Conservation (phyloP, 2,329 filamentous ascomycete genomes). For the Talaromyces sp. region DNA sequence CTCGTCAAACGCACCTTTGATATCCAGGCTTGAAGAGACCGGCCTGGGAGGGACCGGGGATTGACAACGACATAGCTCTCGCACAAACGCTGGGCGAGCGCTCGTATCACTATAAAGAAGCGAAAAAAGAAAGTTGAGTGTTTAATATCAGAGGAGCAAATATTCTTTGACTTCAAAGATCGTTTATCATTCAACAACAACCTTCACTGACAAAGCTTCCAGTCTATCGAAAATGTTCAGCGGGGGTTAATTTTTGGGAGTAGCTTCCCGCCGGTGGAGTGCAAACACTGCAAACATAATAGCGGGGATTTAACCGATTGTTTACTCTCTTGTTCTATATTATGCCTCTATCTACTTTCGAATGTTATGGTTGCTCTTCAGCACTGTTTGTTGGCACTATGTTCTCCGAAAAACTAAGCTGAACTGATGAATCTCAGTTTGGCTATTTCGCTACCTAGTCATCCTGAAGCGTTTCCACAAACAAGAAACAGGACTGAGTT, state of each 20-base stretch:
- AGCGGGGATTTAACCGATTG: constrained; percentile 11
- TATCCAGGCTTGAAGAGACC: constrained; percentile 96
- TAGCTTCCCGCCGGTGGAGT: constrained; percentile 14
- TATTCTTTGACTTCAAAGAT: not conserved
- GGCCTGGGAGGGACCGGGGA: constrained; percentile 88
- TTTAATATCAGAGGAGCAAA: not conserved
- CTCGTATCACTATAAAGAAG: constrained; percentile 2
- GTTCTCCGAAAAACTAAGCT: no score
- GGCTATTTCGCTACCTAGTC: no score
- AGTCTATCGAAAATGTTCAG: constrained; percentile 8
- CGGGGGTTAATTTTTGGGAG: constrained; percentile 18
- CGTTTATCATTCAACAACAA: not conserved
- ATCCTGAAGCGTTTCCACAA: no score
- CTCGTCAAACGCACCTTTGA: constrained; percentile 65
- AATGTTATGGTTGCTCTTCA: no score
- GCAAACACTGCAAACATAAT: constrained; percentile 16
- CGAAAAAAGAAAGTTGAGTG: constrained; percentile 5
- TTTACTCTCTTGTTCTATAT: not conserved
- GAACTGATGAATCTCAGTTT: no score
- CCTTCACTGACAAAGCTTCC: constrained; percentile 4
- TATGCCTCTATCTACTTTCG: not conserved
- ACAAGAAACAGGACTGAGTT: no score
- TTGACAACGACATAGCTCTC: constrained; percentile 84
- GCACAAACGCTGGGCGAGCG: constrained; percentile 12
- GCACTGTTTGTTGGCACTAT: no score